phyloP scores from a whole-genome alignment of 139 green algal genomes.

The Micractinium sp. region DNA sequence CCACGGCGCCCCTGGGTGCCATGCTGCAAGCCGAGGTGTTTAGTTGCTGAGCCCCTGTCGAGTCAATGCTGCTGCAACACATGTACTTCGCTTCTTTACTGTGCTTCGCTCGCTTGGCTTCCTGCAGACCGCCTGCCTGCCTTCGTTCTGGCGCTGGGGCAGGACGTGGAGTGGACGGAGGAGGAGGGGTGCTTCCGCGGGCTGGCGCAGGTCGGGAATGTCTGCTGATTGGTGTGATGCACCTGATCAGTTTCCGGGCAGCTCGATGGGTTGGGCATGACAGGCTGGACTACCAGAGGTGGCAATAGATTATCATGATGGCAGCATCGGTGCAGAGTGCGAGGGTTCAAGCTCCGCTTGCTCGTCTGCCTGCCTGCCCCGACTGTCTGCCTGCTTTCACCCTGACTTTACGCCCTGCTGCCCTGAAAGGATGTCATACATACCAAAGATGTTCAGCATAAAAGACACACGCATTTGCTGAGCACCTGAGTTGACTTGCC shows the following conservation, averaged over 20 bases:
- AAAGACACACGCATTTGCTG: too few species aligned
- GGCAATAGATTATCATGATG: too few species aligned
- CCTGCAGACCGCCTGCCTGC: constrained; percentile 61
- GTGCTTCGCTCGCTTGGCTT: neutral
- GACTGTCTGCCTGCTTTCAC: too few species aligned
- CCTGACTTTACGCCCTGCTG: neutral
- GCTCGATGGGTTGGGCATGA: neutral
- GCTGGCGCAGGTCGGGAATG: constrained; percentile 50
- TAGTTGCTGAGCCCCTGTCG: too few species aligned
- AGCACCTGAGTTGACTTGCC: neutral
- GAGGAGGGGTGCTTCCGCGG: constrained; percentile 65
- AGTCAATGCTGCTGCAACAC: too few species aligned
- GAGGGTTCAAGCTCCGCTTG: too few species aligned
- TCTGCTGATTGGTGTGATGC: neutral
- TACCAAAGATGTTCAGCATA: too few species aligned
- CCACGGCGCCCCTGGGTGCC: neutral
- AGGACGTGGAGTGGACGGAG: constrained; percentile 76
- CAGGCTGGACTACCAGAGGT: neutral
- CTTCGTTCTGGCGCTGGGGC: constrained; percentile 76
- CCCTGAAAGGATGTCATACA: too few species aligned
- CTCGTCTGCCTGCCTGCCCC: neutral
- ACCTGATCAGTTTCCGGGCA: neutral
- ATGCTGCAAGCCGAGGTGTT: too few species aligned
- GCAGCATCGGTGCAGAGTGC: too few species aligned
- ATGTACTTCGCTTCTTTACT: neutral